Evolutionary conservation across 2,329 filamentous ascomycete species (phyloP), one percentile per base, ranked within the genome.

Genomic region (Lasiodiplodia theobromae): DNA sequence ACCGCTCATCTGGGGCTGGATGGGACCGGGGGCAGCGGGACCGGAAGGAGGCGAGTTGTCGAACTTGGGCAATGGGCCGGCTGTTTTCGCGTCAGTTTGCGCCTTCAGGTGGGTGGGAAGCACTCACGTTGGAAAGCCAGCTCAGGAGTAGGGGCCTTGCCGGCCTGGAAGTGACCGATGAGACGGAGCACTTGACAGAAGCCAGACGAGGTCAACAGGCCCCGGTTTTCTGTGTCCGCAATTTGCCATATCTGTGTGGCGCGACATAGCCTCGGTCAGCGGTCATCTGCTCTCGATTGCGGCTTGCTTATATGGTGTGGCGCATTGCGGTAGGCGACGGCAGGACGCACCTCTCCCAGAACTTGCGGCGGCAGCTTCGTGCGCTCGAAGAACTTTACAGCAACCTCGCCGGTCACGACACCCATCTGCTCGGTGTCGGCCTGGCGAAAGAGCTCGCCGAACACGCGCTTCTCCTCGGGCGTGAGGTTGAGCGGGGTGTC

Each of bases 311-410:
- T 58, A 44, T 58, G n/a, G 54, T 60, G 34, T 25, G 54, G 12
- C 37, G 56, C 31, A 28, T 44, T 34, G 58, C 56, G 58, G 54
- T 14, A 25, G 37, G 23, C 65, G 52, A 58, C 54, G 21, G n/a
- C 38, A 34, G 52, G 84, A 88, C 67, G 49, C 58, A 68, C 67
- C 67, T 68, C 67, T 80, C 95, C 96, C 69, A 99, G 86, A 60
- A 96, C 86, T 71, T 92, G 89, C 66, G 94, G 93, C 70, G 95
- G 89, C 60, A 99, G 86, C 73, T 92, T 91, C 56, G 96, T 98
- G 85, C 96, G 96, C 82, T 98, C 94, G 78, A 99, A 99, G 85
- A 99, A 98, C 79, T 94, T 93, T 79, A 99, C 94, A 69, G 96
- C 96, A 70, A 96, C 88, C 81, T 99, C 96, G 80, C 96, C 96